phyloP scores from a whole-genome alignment of 208 protist genomes.

The Leishmania tarentolae region DNA sequence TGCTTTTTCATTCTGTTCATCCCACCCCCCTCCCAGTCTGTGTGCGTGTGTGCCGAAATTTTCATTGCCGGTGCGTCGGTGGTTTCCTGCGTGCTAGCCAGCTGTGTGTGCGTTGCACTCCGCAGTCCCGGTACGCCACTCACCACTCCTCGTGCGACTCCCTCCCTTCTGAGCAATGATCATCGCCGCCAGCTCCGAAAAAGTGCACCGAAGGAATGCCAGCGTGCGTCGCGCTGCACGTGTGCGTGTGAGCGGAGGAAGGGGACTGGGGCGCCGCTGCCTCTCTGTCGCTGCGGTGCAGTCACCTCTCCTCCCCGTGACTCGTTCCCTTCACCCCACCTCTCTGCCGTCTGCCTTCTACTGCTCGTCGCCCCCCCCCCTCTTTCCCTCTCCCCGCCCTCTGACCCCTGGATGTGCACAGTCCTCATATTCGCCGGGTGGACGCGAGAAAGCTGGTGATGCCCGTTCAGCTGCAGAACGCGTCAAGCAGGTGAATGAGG shows the following conservation, averaged over 20 bases:
- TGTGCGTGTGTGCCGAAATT: neutral
- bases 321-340: too few relatives aligned
- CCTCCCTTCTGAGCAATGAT: neutral
- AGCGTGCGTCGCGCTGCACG: too few relatives aligned
- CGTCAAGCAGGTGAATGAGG: constrained; percentile 33
- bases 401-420: neutral
- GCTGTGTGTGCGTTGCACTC: neutral
- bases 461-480: constrained; percentile 33
- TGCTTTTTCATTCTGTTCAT: too few relatives aligned
- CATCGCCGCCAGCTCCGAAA: too few relatives aligned
- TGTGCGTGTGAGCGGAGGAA: too few relatives aligned
- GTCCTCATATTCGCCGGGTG: too few relatives aligned
- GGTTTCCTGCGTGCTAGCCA: neutral
- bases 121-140: neutral
- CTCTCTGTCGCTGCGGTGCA: too few relatives aligned
- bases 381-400: neutral
- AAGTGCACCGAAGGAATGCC: too few relatives aligned
- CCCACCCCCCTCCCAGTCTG: neutral
- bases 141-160: neutral
- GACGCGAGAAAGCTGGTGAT: neutral
- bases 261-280: too few relatives aligned
- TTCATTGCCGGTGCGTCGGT: neutral
- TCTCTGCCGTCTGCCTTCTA: neutral
- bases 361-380: neutral
- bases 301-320: too few relatives aligned